Conservation (phyloP, 208 protist species). For the Acanthamoeba castellanii region DNA sequence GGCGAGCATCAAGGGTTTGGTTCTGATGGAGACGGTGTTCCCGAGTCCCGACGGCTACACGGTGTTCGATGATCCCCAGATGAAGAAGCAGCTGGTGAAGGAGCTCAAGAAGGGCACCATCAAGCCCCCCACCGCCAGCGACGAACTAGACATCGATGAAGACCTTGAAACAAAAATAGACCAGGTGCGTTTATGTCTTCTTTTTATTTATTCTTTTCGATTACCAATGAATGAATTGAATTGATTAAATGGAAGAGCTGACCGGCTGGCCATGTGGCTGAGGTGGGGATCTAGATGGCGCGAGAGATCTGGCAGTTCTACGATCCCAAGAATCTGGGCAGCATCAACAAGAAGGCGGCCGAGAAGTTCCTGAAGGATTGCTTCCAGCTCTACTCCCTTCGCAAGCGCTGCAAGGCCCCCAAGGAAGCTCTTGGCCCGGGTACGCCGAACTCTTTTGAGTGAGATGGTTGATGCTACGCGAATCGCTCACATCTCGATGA, state of each 20-base stretch:
- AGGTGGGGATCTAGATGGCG: not conserved
- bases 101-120: slow-evolving; percentile 68
- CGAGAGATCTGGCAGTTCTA: slow-evolving; percentile 61
- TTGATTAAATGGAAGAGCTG: no score
- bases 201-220: not conserved
- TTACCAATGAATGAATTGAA: no score
- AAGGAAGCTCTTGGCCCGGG: slow-evolving; percentile 51
- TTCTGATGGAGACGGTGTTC: slow-evolving; percentile 70
- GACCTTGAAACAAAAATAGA: slow-evolving; percentile 58
- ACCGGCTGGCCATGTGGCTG: not conserved
- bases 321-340: slow-evolving; percentile 34
- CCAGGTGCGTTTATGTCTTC: no score
- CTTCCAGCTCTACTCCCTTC: slow-evolving; percentile 68
- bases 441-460: not conserved
- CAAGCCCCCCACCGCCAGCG: not conserved
- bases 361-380: slow-evolving; percentile 72
- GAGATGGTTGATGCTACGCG: not conserved
- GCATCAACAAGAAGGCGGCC: slow-evolving; percentile 73
- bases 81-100: slow-evolving; percentile 67
- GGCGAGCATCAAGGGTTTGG: slow-evolving; percentile 61
- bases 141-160: slow-evolving; percentile 62
- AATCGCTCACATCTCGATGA: not conserved
- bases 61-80: slow-evolving; percentile 58
- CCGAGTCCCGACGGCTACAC: slow-evolving; percentile 43
- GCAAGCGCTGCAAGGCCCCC: slow-evolving; percentile 59